A percentile compares a stretch with the other conserved stretches of the same genome.
Evolutionary conservation across 805 yeast species (phyloP).

Genomic region (Zygosaccharomyces siamensis): DNA sequence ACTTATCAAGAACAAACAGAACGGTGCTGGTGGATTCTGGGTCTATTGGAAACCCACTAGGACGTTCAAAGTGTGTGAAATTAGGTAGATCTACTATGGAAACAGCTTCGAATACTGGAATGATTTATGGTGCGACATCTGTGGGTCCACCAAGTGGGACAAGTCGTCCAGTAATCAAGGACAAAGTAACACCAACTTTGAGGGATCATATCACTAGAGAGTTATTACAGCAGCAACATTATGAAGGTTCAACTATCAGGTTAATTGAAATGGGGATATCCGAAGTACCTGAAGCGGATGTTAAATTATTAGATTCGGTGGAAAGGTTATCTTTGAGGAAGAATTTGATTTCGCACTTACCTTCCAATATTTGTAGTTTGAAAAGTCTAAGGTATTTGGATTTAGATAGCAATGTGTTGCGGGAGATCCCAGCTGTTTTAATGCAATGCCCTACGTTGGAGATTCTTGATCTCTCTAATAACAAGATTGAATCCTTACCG

Average conservation of each 20-base stretch:
- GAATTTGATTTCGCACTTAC: conserved; percentile 46
- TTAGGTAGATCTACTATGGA: conserved; percentile 1
- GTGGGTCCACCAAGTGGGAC: conserved; percentile 2
- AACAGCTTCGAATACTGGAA: background rate
- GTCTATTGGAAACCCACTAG: background rate
- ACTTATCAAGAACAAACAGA: background rate
- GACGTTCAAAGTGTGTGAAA: conserved; percentile 1
- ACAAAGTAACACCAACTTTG: conserved; percentile 4
- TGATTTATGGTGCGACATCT: background rate
- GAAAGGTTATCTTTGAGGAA: conserved; percentile 52
- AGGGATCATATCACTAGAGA: conserved; percentile 11
- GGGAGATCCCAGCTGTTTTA: conserved; percentile 48
- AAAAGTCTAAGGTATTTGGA: conserved; percentile 54
- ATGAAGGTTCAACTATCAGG: conserved; percentile 31
- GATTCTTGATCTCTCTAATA: conserved; percentile 60
- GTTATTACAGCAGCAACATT: conserved; percentile 16
- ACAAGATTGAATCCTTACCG: conserved; percentile 48
- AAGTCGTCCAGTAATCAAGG: conserved; percentile 2
- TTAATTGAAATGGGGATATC: conserved; percentile 39
- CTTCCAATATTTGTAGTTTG: conserved; percentile 43
- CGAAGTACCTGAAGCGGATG: conserved; percentile 37
- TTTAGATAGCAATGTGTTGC: conserved; percentile 55
- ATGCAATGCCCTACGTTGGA: conserved; percentile 44
- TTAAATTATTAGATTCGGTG: conserved; percentile 37
- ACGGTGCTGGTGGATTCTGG: background rate